Conservation (phyloP, 2,329 filamentous ascomycete genomes). For the Fusarium oxysporum region DNA sequence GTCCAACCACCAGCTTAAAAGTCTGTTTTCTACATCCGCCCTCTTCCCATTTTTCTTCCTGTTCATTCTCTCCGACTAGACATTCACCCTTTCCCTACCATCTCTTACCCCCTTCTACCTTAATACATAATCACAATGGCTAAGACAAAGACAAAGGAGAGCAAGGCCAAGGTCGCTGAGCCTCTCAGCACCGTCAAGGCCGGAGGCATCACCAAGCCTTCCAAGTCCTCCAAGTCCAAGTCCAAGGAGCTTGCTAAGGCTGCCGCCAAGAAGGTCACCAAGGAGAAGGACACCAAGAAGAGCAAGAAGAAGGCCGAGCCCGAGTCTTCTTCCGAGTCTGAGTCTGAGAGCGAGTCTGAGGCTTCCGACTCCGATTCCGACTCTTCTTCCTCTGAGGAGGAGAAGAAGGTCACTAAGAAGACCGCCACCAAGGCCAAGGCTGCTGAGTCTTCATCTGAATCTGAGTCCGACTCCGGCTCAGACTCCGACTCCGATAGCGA, state of each 20-base stretch:
- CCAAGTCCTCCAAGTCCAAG: slow-evolving; percentile 73
- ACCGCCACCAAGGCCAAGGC: slow-evolving; percentile 47
- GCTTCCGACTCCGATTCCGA: slow-evolving; percentile 53
- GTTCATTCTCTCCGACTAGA: slow-evolving; percentile 21
- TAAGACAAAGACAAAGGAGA: slow-evolving; percentile 71
- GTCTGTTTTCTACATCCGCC: slow-evolving; percentile 34
- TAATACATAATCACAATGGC: slow-evolving; percentile 64
- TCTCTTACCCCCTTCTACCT: slow-evolving; percentile 12
- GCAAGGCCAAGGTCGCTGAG: slow-evolving; percentile 65
- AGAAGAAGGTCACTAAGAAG: slow-evolving; percentile 55
- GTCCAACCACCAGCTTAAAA: slow-evolving; percentile 44
- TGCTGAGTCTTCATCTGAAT: slow-evolving; percentile 49
- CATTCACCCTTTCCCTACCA: slow-evolving; percentile 1
- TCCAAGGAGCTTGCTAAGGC: slow-evolving; percentile 75
- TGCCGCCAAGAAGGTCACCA: slow-evolving; percentile 62
- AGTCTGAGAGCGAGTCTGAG: slow-evolving; percentile 56
- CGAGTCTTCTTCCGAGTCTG: slow-evolving; percentile 56
- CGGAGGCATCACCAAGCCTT: slow-evolving; percentile 74
- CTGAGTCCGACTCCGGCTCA: slow-evolving; percentile 49
- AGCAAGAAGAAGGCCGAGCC: slow-evolving; percentile 58
- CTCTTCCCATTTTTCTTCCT: slow-evolving; percentile 32
- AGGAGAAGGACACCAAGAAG: slow-evolving; percentile 63
- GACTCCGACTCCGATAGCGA: slow-evolving; percentile 50
- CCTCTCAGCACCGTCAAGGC: slow-evolving; percentile 69
- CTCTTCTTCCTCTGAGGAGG: slow-evolving; percentile 50